These are phyloP conservation scores for Lolium rigidum DNA, from an alignment of 176 grass and related monocot species.

Conservation along the genomic window DNA sequence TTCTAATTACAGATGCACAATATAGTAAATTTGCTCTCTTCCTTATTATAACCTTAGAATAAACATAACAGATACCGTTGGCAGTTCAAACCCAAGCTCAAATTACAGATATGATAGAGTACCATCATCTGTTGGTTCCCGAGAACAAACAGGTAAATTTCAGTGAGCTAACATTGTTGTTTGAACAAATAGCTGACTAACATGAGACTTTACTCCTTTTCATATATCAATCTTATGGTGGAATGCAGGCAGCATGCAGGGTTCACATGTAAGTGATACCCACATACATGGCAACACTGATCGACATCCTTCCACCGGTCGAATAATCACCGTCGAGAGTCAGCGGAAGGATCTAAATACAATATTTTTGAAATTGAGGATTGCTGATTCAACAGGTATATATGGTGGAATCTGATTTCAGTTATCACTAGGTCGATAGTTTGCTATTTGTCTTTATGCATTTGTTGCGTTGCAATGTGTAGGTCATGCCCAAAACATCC, in stretches of 20 bases:
- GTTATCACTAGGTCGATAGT: slow-evolving; percentile 9
- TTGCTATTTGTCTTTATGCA: not conserved
- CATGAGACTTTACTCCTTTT: slow-evolving; percentile 31
- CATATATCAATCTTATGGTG: slow-evolving; percentile 36
- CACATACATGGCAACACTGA: slow-evolving; percentile 36
- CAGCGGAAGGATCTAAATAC: slow-evolving; percentile 72
- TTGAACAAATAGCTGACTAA: not conserved
- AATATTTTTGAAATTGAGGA: slow-evolving; percentile 81
- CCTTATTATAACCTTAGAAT: slow-evolving; percentile 30
- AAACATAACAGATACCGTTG: slow-evolving; percentile 43
- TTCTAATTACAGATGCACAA: not conserved
- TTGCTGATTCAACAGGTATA: slow-evolving; percentile 82
- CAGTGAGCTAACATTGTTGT: not conserved
- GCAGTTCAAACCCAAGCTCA: slow-evolving; percentile 45
- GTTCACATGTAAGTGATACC: slow-evolving; percentile 46
- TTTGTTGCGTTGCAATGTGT: slow-evolving; percentile 27
- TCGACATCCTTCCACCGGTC: slow-evolving; percentile 31
- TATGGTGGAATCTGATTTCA: not conserved
- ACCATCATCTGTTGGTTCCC: slow-evolving; percentile 18
- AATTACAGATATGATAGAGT: slow-evolving; percentile 41
- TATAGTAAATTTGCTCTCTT: not conserved
- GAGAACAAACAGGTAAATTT: slow-evolving; percentile 38
- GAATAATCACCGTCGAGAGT: slow-evolving; percentile 67
- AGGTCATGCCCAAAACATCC: slow-evolving; percentile 83
- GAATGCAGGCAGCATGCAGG: slow-evolving; percentile 48